Evolutionary conservation across 495 filamentous ascomycete genomes (phyloP), one percentile per base, ranked within the genome.

Genomic region (Penicillium cataractarum): DNA sequence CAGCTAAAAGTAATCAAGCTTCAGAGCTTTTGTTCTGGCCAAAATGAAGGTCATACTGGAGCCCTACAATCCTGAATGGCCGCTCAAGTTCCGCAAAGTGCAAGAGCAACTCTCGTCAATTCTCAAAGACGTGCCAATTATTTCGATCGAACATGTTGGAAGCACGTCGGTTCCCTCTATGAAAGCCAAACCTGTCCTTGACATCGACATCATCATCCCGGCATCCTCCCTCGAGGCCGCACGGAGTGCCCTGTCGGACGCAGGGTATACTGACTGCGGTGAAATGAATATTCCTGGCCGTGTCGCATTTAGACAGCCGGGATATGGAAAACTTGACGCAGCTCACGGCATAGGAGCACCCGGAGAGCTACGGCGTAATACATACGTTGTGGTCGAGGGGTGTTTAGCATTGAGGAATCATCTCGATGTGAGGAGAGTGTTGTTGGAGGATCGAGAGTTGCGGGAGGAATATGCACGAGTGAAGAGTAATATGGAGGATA

Each of bases 101-200:
- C 24, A 17, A 27, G 46, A 17, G 46, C 46, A 29, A 50, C 46
- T 50, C 22, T 29, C 5, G 10, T 29, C 26, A 6, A 50, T 50
- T n/a, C 46, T 50, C 24, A 50, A 50, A 29, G 46, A 50, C 6
- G 46, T 50, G 3, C 24, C 35, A 3, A 55, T 61, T 8, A 19
- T 55, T 21, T 55, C 59, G 5, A 61, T 61, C n/a, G 59, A 61
- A 31, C 59, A 61, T 17, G 37, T 61, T 13, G 59, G 59, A 24
- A 61, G 59, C 29, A 61, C 59, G 26, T 61, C 59, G 0, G 55
- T 61, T 31, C 59, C 59, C 10, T 26, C 40, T 3, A 35, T 61
- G 13, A 35, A 33, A 13, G 59, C 59, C 27, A 61, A 61, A 37
- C 59, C 59, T 22, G 59, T 61, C 24, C 51, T 61, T 37, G 59